Evolutionary conservation across 805 yeast genomes (phyloP).

Genomic region (Ogataea ganodermae): DNA sequence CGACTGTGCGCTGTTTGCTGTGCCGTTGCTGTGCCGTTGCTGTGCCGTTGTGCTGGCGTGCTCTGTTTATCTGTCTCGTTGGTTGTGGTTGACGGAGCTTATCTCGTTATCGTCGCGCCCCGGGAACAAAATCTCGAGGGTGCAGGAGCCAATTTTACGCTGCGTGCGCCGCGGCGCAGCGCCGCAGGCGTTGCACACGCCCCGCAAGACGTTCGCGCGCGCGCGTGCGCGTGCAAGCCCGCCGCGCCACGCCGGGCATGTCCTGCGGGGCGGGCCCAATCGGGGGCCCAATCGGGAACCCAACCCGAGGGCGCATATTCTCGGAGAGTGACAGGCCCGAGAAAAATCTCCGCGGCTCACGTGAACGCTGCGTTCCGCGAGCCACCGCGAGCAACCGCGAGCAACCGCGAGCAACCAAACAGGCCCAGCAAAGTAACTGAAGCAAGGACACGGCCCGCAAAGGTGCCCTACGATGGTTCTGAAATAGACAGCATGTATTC

Average conservation of each 20-base stretch:
- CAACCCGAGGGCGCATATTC: neutral
- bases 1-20: no score
- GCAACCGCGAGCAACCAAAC: no score
- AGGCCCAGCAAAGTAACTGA: no score
- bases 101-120: constrained; percentile 2
- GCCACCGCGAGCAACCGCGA: no score
- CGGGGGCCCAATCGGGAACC: neutral
- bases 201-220: neutral
- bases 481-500: no score
- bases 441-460: no score
- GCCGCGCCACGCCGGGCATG: neutral
- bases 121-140: constrained; percentile 1
- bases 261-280: neutral
- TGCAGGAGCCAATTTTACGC: neutral
- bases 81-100: neutral
- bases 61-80: no score
- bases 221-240: no score
- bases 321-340: constrained; percentile 1
- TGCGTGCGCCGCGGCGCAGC: neutral
- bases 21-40: no score
- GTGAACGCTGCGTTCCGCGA: neutral
- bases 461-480: no score
- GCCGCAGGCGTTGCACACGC: neutral
- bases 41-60: no score
- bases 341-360: neutral